Percentiles rank a stretch among this genome's conserved stretches.
Conservation (phyloP, 495 filamentous ascomycete species). For the Penicillium antarcticum region DNA sequence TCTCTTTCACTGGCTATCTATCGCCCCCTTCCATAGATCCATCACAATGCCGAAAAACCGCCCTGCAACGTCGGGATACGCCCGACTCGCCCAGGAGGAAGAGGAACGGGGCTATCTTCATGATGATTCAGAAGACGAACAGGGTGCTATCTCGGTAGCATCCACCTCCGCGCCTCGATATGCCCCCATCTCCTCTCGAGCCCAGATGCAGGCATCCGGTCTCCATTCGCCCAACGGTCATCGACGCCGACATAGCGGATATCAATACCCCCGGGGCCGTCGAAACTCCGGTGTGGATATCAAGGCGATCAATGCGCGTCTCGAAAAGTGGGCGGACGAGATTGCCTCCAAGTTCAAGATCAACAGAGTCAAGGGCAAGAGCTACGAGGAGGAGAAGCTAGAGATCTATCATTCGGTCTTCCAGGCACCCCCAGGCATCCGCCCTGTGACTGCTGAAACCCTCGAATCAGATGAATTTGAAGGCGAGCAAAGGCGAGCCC, state of each 20-base stretch:
- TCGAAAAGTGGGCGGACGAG: constrained; percentile 97
- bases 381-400: constrained; percentile 75
- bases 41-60: constrained; percentile 52
- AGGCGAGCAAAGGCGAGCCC: constrained; percentile 58
- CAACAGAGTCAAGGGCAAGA: constrained; percentile 68
- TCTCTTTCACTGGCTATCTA: constrained; percentile 5
- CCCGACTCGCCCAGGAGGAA: constrained; percentile 86
- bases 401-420: constrained; percentile 99
- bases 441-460: constrained; percentile 71
- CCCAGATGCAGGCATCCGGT: constrained; percentile 46
- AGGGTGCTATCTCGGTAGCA: constrained; percentile 52
- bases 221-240: constrained; percentile 36
- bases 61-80: constrained; percentile 85
- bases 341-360: constrained; percentile 98
- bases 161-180: constrained; percentile 66
- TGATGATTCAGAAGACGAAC: constrained; percentile 72
- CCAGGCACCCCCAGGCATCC: constrained; percentile 79
- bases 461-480: constrained; percentile 60
- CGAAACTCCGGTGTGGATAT: constrained; percentile 94
- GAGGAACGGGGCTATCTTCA: constrained; percentile 56
- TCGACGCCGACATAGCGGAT: constrained; percentile 45
- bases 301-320: constrained; percentile 94
- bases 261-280: constrained; percentile 51
- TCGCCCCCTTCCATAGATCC: constrained; percentile 16
- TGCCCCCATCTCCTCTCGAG: constrained; percentile 57